A percentile compares a stretch with the other conserved stretches of the same genome.
Evolutionary conservation across 1,139 yeast genomes (phyloP).

Genomic region (Pneumocystis sp.): DNA sequence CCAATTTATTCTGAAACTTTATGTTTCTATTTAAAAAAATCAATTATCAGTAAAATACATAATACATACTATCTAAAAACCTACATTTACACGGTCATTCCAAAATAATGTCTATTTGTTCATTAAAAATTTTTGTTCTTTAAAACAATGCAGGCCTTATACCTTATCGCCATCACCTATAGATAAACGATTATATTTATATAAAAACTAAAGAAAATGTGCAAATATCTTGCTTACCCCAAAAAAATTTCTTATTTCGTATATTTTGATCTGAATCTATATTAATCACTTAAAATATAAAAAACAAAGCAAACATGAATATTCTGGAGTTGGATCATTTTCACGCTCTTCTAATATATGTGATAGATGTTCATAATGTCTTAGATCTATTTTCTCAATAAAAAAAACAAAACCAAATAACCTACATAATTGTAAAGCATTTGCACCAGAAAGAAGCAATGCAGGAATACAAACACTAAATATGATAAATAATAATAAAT

Average conservation of each 20-base stretch:
- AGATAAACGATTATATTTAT: not conserved
- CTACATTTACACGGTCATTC: not conserved
- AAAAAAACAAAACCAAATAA: not conserved
- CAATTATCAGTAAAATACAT: not conserved
- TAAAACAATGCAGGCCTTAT: not conserved
- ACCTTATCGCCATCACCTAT: not conserved
- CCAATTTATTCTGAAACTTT: not conserved
- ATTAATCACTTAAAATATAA: not conserved
- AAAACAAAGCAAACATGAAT: not conserved
- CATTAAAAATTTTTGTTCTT: not conserved
- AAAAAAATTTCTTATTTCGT: not conserved
- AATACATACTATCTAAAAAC: not conserved
- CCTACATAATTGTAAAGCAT: not conserved
- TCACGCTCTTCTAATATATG: not conserved
- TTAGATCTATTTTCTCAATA: not conserved
- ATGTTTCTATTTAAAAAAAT: not conserved
- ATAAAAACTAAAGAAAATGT: not conserved
- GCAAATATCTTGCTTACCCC: not conserved
- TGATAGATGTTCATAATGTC: not conserved
- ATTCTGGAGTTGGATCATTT: not conserved
- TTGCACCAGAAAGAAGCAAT: not conserved
- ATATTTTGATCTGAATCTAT: not conserved
- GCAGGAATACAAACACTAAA: not conserved
- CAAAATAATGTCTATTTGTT: not conserved
- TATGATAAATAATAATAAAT: not conserved